Evolutionary conservation across 148 eudicot genomes (phyloP).

Genomic region (Rhododendron mucronatum): DNA sequence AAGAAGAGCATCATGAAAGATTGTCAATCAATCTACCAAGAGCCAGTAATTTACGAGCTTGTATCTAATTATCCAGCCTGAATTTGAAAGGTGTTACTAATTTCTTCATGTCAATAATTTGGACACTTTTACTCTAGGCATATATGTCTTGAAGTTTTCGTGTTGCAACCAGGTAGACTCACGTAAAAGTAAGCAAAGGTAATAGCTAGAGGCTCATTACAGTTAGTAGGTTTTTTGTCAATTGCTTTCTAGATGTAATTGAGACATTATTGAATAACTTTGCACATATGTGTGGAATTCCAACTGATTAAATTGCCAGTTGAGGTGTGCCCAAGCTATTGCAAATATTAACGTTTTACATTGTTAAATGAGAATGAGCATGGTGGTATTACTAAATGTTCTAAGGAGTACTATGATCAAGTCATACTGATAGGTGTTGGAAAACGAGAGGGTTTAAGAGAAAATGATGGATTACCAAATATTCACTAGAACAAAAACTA

Average conservation of each 20-base stretch:
- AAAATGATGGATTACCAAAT: not conserved
- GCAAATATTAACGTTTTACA: not conserved
- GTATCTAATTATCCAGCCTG: not conserved
- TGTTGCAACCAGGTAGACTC: not conserved
- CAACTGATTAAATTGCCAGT: not conserved
- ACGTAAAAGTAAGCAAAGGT: not conserved
- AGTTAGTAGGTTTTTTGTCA: not conserved
- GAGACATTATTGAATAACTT: not conserved
- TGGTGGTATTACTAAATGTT: not conserved
- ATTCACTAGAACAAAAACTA: too few species aligned
- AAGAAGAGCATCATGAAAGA: not conserved
- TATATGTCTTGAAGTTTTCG: conserved; percentile 7
- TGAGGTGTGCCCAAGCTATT: not conserved
- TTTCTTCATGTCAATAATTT: not conserved
- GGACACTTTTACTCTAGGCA: not conserved
- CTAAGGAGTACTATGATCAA: not conserved
- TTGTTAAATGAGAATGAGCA: not conserved
- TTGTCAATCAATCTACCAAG: not conserved
- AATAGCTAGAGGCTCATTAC: not conserved
- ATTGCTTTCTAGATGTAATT: not conserved
- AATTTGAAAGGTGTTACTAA: not conserved
- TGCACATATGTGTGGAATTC: not conserved
- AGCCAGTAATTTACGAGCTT: not conserved
- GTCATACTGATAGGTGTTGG: not conserved
- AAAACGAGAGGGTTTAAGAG: not conserved